Evolutionary conservation across 139 green algal species (phyloP).

Genomic region (Spirogloea muscicola): DNA sequence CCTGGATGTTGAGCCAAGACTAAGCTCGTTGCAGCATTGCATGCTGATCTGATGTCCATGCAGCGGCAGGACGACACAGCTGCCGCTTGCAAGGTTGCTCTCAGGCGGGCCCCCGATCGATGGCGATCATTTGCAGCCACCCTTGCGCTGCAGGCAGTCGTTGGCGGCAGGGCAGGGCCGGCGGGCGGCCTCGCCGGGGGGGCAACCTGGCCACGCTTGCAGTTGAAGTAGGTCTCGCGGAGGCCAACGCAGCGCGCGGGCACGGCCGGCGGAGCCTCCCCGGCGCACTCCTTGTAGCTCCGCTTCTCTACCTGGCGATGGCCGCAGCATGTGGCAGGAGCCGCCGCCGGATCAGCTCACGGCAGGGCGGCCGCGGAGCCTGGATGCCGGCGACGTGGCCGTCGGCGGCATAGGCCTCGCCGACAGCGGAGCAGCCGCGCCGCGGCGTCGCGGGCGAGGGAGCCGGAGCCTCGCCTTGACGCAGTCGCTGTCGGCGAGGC

Average conservation of each 20-base stretch:
- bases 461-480: constrained; percentile 25
- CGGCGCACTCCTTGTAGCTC: neutral
- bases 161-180: neutral
- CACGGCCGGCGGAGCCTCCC: neutral
- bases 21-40: neutral
- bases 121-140: neutral
- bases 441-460: too few relatives aligned
- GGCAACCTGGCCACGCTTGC: constrained; percentile 13
- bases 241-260: neutral
- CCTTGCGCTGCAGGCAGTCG: neutral
- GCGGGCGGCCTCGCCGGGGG: too few relatives aligned
- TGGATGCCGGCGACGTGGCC: too few relatives aligned
- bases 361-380: too few relatives aligned
- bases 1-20: neutral
- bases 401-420: too few relatives aligned
- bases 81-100: neutral
- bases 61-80: neutral
- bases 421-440: too few relatives aligned
- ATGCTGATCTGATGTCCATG: neutral
- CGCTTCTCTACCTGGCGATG: constrained; percentile 1
- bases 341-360: too few relatives aligned
- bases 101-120: neutral
- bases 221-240: constrained; percentile 1
- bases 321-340: too few relatives aligned
- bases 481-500: constrained; percentile 26